phyloP scores from a whole-genome alignment of 352 stramenopile species.

The Salisapilia sapeloensis region DNA sequence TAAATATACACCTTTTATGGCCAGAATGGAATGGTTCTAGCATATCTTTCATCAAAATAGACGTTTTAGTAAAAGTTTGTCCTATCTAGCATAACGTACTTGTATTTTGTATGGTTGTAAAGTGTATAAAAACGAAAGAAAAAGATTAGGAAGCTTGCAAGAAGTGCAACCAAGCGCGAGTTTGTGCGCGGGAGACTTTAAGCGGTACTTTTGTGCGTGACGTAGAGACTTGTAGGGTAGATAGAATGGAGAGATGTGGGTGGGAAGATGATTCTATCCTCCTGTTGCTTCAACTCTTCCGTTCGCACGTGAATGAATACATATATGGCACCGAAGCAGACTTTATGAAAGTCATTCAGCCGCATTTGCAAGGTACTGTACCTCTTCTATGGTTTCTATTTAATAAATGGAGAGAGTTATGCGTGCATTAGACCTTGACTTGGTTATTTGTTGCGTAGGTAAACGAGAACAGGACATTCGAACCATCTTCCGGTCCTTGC shows the following conservation, averaged over 20 bases:
- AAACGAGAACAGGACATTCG: constrained; percentile 17
- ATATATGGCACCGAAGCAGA: constrained; percentile 28
- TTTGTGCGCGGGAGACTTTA: too few relatives aligned
- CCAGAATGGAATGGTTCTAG: neutral
- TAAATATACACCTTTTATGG: too few relatives aligned
- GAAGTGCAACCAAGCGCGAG: constrained; percentile 1
- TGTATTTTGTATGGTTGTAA: constrained; percentile 1
- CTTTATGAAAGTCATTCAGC: constrained; percentile 21
- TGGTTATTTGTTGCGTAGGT: constrained; percentile 5
- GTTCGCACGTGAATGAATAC: constrained; percentile 30
- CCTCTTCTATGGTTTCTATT: neutral
- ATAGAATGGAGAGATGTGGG: constrained; percentile 11
- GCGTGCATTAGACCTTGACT: constrained; percentile 1
- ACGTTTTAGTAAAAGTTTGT: constrained; percentile 1
- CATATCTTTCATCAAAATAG: constrained; percentile 3
- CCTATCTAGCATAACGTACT: neutral
- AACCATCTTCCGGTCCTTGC: constrained; percentile 18
- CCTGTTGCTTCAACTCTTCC: constrained; percentile 27
- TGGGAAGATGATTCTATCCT: constrained; percentile 39
- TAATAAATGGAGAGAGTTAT: constrained; percentile 1
- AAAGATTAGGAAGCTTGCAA: constrained; percentile 1
- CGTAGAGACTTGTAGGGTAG: too few relatives aligned
- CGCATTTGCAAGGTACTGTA: constrained; percentile 16
- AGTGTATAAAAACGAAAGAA: neutral
- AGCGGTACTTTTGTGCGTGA: too few relatives aligned